Percentiles rank a stretch among this genome's conserved stretches.
These are phyloP conservation scores for Canavalia ensiformis DNA, from an alignment of 306 rosid genomes.

Conservation along the genomic window DNA sequence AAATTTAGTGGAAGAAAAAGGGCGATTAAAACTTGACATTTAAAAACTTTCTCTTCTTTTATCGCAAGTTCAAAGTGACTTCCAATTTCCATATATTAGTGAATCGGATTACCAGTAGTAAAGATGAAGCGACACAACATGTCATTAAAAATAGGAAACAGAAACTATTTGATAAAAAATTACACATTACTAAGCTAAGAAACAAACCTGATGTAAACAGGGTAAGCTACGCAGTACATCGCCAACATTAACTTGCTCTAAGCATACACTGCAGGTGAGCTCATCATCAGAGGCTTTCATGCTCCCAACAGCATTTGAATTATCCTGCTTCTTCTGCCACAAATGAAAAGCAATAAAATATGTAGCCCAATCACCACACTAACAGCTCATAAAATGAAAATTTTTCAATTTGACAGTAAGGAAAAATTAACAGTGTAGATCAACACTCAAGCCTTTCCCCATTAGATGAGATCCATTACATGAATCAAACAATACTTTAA, in stretches of 20 bases:
- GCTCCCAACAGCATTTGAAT: conserved; percentile 59
- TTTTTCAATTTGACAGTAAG: not conserved
- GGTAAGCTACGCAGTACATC: conserved; percentile 97
- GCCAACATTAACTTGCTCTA: conserved; percentile 93
- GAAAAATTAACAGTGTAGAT: conserved; percentile 19
- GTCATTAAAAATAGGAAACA: conserved; percentile 29
- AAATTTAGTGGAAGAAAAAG: not conserved
- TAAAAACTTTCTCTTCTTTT: conserved; percentile 15
- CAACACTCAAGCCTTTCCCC: not conserved
- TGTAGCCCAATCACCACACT: conserved; percentile 6
- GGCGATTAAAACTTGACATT: not conserved
- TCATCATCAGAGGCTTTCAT: conserved; percentile 80
- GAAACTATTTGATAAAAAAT: conserved; percentile 11
- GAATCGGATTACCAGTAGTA: not conserved
- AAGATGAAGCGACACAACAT: not conserved
- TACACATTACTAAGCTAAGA: conserved; percentile 5
- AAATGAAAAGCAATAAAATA: conserved; percentile 33
- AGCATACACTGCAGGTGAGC: conserved; percentile 95
- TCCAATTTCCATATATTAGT: conserved; percentile 26
- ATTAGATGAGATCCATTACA: not conserved
- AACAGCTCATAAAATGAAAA: conserved; percentile 1
- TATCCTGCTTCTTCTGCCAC: conserved; percentile 74
- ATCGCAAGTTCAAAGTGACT: not conserved
- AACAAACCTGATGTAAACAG: conserved; percentile 89
- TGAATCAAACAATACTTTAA: not conserved